phyloP scores from a whole-genome alignment of 2,329 filamentous ascomycete genomes.

The Calcarisporium arbuscula region DNA sequence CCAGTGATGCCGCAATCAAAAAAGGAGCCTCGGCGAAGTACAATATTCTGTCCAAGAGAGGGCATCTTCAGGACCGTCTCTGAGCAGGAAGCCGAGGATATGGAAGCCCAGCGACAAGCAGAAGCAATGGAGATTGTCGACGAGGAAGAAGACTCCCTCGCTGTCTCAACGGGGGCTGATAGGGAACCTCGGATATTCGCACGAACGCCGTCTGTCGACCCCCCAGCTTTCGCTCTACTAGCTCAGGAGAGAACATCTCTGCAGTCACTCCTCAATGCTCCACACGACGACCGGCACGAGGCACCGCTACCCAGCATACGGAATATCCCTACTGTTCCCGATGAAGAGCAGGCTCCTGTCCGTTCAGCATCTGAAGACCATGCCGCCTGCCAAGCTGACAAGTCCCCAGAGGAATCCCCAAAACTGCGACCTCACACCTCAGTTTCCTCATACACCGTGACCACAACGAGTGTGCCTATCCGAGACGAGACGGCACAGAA shows the following conservation, averaged over 20 bases:
- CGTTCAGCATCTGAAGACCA: slow-evolving; percentile 1
- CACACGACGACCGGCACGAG: slow-evolving; percentile 32
- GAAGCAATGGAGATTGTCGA: slow-evolving; percentile 11
- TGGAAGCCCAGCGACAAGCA: slow-evolving; percentile 27
- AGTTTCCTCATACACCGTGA: slow-evolving; percentile 39
- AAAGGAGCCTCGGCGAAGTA: slow-evolving; percentile 40
- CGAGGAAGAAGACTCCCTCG: slow-evolving; percentile 18
- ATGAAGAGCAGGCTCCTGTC: slow-evolving; percentile 11
- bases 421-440: slow-evolving; percentile 39
- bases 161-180: slow-evolving; percentile 20
- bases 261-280: slow-evolving; percentile 54
- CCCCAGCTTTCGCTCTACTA: slow-evolving; percentile 51
- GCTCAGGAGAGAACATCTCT: slow-evolving; percentile 51
- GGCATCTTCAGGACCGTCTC: slow-evolving; percentile 58
- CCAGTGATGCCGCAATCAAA: slow-evolving; percentile 23
- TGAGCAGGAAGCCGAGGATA: slow-evolving; percentile 42
- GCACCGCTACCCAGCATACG: slow-evolving; percentile 32
- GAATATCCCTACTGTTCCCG: slow-evolving; percentile 31
- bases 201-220: slow-evolving; percentile 56
- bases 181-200: slow-evolving; percentile 38
- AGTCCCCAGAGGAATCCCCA: slow-evolving; percentile 15
- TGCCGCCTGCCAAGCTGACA: slow-evolving; percentile 4
- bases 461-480: slow-evolving; percentile 47
- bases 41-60: slow-evolving; percentile 54
- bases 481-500: slow-evolving; percentile 34